Conservation (phyloP, 495 filamentous ascomycete genomes). For the Trichoderma reesei region DNA sequence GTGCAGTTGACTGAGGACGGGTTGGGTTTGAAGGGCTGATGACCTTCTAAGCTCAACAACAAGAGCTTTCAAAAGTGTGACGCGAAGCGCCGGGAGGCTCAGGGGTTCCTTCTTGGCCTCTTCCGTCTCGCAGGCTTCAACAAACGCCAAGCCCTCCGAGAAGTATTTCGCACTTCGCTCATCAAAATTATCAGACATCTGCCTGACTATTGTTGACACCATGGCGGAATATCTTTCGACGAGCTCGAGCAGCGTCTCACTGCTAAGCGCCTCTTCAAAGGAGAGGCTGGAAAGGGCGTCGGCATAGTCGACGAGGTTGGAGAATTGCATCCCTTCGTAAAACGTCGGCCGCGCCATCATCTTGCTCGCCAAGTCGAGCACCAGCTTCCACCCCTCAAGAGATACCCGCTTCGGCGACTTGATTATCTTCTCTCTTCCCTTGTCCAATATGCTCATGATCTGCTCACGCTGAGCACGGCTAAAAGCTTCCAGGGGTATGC, state of each 20-base stretch:
- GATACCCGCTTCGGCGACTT: neutral
- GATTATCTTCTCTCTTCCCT: neutral
- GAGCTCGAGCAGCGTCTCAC: neutral
- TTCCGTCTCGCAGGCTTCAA: neutral
- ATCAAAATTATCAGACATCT: conserved; percentile 19
- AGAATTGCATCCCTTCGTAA: conserved; percentile 26
- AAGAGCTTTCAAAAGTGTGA: conserved; percentile 3
- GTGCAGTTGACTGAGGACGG: neutral
- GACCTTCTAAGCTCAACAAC: neutral
- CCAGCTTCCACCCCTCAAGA: conserved; percentile 18
- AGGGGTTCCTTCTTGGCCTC: neutral
- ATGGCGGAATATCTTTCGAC: conserved; percentile 1
- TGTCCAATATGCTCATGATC: conserved; percentile 21
- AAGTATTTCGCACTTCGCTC: conserved; percentile 9
- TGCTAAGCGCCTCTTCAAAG: neutral
- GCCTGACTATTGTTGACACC: conserved; percentile 14
- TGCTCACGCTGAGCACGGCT: conserved; percentile 28
- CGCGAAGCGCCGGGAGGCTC: neutral
- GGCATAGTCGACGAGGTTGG: conserved; percentile 1
- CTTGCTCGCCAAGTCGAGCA: conserved; percentile 38
- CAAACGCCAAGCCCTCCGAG: neutral
- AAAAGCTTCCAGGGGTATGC: conserved; percentile 18
- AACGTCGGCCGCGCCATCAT: conserved; percentile 38
- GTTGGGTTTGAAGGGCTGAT: neutral
- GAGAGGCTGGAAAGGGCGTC: conserved; percentile 4